Conservation (phyloP, 2,329 filamentous ascomycete genomes). For the Aspergillus japonicus region DNA sequence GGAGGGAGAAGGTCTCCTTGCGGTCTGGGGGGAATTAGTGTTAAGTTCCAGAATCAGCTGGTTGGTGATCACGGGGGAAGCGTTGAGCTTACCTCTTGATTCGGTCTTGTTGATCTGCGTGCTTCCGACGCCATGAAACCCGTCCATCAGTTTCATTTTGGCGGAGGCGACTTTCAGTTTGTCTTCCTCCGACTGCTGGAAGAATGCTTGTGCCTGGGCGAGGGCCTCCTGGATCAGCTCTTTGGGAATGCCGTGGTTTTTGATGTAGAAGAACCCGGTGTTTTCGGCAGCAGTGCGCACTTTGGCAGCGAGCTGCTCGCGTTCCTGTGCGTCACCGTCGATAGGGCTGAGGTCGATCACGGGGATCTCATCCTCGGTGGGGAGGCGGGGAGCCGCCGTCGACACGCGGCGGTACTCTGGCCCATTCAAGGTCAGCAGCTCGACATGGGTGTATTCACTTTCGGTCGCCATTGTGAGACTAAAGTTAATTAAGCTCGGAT, state of each 20-base stretch:
- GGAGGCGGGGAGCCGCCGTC: constrained; percentile 41
- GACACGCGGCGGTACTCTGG: constrained; percentile 47
- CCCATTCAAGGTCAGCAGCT: constrained; percentile 47
- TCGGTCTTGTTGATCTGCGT: constrained; percentile 33
- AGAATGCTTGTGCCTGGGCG: constrained; percentile 40
- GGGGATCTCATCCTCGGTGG: constrained; percentile 51
- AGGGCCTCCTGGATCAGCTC: constrained; percentile 22
- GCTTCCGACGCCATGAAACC: constrained; percentile 40
- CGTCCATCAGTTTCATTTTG: constrained; percentile 48
- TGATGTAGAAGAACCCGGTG: constrained; percentile 58
- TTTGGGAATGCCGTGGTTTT: constrained; percentile 49
- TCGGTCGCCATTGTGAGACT: background rate
- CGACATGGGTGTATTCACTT: constrained; percentile 37
- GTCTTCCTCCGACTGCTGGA: constrained; percentile 46
- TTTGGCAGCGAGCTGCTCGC: constrained; percentile 41
- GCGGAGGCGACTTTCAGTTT: constrained; percentile 42
- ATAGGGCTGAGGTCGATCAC: constrained; percentile 53
- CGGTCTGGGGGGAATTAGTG: constrained; percentile 38
- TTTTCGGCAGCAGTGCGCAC: constrained; percentile 50
- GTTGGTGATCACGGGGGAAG: background rate
- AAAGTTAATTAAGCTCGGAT: background rate
- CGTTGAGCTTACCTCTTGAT: constrained; percentile 39
- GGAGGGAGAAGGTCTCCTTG: constrained; percentile 53
- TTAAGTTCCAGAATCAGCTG: background rate
- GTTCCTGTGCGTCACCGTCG: constrained; percentile 35